phyloP scores from a whole-genome alignment of 1,284 basidiomycete genomes.

The Somion occarium region DNA sequence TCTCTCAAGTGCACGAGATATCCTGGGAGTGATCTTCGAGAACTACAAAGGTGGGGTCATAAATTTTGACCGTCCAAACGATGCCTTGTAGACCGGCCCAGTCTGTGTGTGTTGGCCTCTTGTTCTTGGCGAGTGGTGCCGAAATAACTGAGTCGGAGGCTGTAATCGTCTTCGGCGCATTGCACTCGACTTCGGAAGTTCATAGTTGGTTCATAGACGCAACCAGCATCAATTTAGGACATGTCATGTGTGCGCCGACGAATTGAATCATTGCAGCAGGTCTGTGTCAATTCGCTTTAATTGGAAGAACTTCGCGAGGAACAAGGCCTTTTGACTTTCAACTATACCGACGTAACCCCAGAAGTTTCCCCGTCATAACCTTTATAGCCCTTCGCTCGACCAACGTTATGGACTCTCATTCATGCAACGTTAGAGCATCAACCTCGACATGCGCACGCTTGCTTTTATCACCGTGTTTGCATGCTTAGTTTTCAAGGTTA shows the following conservation, averaged over 20 bases:
- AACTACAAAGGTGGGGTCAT: too few species aligned
- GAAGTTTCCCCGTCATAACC: background rate
- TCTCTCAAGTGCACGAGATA: too few species aligned
- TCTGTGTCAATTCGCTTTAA: background rate
- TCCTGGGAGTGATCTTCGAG: too few species aligned
- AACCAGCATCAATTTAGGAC: too few species aligned
- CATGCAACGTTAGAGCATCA: background rate
- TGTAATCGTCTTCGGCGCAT: too few species aligned
- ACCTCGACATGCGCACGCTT: conserved; percentile 4
- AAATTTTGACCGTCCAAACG: too few species aligned
- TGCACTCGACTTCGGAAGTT: too few species aligned
- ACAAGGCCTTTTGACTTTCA: background rate
- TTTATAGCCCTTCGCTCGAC: background rate
- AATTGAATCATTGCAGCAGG: background rate
- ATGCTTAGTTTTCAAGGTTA: conserved; percentile 11
- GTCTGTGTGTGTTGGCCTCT: too few species aligned
- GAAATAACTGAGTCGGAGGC: too few species aligned
- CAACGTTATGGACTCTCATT: background rate
- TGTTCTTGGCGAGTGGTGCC: too few species aligned
- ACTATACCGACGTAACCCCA: conserved; percentile 4
- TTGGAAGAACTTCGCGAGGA: background rate
- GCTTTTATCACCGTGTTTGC: conserved; percentile 11
- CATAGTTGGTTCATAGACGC: too few species aligned
- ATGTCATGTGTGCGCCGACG: background rate
- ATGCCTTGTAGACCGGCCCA: too few species aligned